These are phyloP conservation scores for Effrenium voratum DNA, from an alignment of 73 alveolate species.

Conservation along the genomic window DNA sequence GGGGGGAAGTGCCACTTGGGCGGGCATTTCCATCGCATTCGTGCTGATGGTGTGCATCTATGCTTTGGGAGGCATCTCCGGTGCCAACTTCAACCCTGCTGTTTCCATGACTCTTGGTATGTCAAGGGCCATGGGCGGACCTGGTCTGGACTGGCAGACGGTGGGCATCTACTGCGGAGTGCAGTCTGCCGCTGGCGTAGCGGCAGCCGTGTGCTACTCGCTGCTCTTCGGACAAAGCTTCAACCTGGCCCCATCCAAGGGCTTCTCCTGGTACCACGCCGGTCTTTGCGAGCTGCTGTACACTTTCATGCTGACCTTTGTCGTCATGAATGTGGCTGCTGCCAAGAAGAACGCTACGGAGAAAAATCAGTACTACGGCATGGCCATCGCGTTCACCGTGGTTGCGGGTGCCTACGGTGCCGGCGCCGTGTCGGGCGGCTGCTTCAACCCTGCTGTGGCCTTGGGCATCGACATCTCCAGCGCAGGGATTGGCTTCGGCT, in stretches of 20 bases:
- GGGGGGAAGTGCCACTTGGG: slow-evolving; percentile 44
- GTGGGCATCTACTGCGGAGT: slow-evolving; percentile 61
- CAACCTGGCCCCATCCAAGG: slow-evolving; percentile 62
- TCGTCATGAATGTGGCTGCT: slow-evolving; percentile 76
- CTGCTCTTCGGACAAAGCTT: slow-evolving; percentile 60
- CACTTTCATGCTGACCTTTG: slow-evolving; percentile 78
- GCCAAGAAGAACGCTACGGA: slow-evolving; percentile 64
- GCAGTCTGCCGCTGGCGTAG: slow-evolving; percentile 66
- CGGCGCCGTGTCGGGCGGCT: slow-evolving; percentile 70
- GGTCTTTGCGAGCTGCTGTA: slow-evolving; percentile 86
- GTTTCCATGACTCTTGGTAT: slow-evolving; percentile 75
- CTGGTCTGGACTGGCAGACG: slow-evolving; percentile 69
- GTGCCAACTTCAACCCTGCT: slow-evolving; percentile 83
- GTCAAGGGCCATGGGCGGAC: slow-evolving; percentile 56
- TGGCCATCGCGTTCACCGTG: slow-evolving; percentile 76
- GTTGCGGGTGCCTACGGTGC: slow-evolving; percentile 85
- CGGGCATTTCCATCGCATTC: slow-evolving; percentile 68
- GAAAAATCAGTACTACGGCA: slow-evolving; percentile 79
- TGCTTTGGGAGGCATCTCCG: slow-evolving; percentile 60
- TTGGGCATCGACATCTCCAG: slow-evolving; percentile 89
- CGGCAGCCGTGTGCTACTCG: slow-evolving; percentile 71
- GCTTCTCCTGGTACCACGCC: slow-evolving; percentile 68
- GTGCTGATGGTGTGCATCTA: slow-evolving; percentile 87
- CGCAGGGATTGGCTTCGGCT: slow-evolving; percentile 31
- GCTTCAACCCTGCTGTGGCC: slow-evolving; percentile 92